Evolutionary conservation across 768 basidiomycete genomes (phyloP), one percentile per base, ranked within the genome.

Genomic region (Pisolithus tinctorius): DNA sequence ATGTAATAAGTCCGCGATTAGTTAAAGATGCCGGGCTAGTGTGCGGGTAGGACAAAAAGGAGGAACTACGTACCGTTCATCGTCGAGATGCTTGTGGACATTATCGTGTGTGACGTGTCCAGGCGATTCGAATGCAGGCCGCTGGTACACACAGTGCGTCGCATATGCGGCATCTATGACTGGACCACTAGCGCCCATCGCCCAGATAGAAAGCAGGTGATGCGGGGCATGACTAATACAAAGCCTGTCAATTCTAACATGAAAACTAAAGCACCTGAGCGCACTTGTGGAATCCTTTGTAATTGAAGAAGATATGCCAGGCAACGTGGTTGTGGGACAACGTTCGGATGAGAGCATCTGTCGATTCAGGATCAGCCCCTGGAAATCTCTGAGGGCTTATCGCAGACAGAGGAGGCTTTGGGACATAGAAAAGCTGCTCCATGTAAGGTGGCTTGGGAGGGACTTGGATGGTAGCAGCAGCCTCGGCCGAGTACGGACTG

Each of bases 81-180:
- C 44, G 8, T 57, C 52, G 13, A 58, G 43, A 58, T 83, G 78
- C 4, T 77, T 72, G 36, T 65, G 63, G 49, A 82, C 75, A 53
- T 80, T 86, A 6, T 72, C 62, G 6, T 58, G 60, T 3, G 69
- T 75, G 45, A 86, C 76, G 4, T 56, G 43, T 8, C 61, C 65
- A 0, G 81, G 81, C 5, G 82, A 76, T 41, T 64, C 55, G 49
- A 73, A 70, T 0, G 66, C 67, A 6, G 67, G 66, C 10, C 63
- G 65, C 55, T 75, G 72, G 34, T 71, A 62, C 6, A 23, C 37
- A 16, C 58, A 58, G 34, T 62, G 58, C 41, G 60, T 55, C 30
- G 71, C 55, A 57, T 76, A 77, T 6, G 64, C 72, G 8, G 68
- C 67, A 29, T 61, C 50, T 13, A 80, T 67, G 23, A 72, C 61